A percentile compares a stretch with the other conserved stretches of the same genome.
Evolutionary conservation across 2,329 filamentous ascomycete genomes (phyloP).

Genomic region (Botrytis galanthina): DNA sequence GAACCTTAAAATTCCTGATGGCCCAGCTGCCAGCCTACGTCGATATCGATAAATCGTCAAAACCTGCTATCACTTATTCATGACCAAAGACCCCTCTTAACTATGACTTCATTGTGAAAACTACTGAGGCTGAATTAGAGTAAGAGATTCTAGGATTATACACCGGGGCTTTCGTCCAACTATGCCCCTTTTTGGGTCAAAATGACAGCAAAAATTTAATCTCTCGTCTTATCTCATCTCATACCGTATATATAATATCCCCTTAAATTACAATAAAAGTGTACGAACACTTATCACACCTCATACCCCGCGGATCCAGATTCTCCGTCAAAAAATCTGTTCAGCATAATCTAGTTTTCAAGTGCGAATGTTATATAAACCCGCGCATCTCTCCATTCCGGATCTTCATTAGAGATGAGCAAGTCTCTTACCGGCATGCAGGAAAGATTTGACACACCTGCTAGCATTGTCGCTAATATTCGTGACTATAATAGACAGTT

Average conservation of each 20-base stretch:
- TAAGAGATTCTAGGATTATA: neutral
- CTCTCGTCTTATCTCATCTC: neutral
- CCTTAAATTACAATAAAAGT: neutral
- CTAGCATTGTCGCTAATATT: neutral
- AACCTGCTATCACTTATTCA: neutral
- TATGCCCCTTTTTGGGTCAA: neutral
- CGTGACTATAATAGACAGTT: no score
- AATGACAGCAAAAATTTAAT: neutral
- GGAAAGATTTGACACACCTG: neutral
- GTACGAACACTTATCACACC: neutral
- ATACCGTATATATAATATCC: neutral
- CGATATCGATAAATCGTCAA: no score
- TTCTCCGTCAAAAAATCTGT: neutral
- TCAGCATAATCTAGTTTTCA: fast-evolving
- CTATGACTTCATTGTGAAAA: no score
- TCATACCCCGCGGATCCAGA: no score
- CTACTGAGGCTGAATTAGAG: neutral
- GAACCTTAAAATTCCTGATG: no score
- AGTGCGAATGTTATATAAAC: neutral
- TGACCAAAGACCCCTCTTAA: no score
- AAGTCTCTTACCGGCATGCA: no score
- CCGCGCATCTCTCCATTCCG: neutral
- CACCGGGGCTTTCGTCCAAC: neutral
- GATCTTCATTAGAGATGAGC: neutral
- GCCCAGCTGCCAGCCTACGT: no score